Base-by-base conservation (phyloP, 2,329 filamentous ascomycete species). In the Colletotrichum liaoningense region DNA sequence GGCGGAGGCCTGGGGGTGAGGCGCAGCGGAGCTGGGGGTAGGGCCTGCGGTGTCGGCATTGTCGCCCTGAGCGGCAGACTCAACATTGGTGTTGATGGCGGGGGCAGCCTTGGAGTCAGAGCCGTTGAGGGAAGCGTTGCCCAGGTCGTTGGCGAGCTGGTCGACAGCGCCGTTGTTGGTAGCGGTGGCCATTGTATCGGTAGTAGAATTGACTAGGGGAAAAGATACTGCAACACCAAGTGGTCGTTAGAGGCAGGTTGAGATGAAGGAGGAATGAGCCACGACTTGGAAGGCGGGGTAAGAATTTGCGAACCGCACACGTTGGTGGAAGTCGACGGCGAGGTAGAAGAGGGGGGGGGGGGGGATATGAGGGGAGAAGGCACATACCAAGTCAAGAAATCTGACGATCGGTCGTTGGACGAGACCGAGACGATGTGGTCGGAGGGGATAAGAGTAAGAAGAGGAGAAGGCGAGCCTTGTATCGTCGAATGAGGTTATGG, bases 1-100 rank as follows among this genome's bases (percentile, higher is more conserved):
- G 77, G 97, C 97, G 66, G 97, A 98, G 85, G 97, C 96, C 84
- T 95, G 94, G 82, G 82, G 94, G 83, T 94, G 93, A 78, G 88
- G 90, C 79, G 91, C 90, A 78, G 94, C 92, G 74, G 95, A 93
- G 86, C 87, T 91, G 78, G 93, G 93, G 74, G 94, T 93, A 77
- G 92, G 89, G 78, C 87, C 91, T 80, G 93, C 91, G 77, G 88
- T 88, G 83, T 92, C 90, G 78, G 87, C 84, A 79, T 92, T 89
- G 76, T 91, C 88, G 78, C 84, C 83, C 77, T 87, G 85, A 75
- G 87, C 87, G 80, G 84, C 83, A 78, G 86, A 82, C 77, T 80
- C 77, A 80, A 93, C 91, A 82, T 90, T 92, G 85, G 95, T 95
- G 87, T 96, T 75, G 87, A 95, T 88, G 83, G 90, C 86, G 80